A percentile compares a stretch with the other conserved stretches of the same genome.
These are phyloP conservation scores for Candolleomyces efflorescens DNA, from an alignment of 768 basidiomycete species.

Conservation along the genomic window DNA sequence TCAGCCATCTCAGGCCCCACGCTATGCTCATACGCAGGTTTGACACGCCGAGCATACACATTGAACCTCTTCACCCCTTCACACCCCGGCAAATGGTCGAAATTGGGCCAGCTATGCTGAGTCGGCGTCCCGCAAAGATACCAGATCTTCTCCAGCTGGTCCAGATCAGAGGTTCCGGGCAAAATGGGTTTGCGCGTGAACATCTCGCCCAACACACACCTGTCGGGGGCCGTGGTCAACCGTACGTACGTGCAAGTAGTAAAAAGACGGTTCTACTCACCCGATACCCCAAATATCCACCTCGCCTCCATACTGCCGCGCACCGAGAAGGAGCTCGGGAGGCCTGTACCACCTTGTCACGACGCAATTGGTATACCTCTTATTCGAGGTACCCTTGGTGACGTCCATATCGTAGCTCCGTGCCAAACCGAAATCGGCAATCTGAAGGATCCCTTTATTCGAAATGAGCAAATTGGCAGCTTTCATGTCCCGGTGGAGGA, in stretches of 20 bases:
- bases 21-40: conserved; percentile 53
- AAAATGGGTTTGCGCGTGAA: conserved; percentile 83
- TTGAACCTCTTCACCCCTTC: conserved; percentile 70
- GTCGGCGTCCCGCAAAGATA: conserved; percentile 85
- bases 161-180: conserved; percentile 83
- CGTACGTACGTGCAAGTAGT: no score
- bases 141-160: conserved; percentile 90
- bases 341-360: conserved; percentile 95
- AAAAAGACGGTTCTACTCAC: no score
- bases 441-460: conserved; percentile 74
- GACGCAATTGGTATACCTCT: conserved; percentile 92
- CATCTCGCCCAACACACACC: conserved; percentile 99
- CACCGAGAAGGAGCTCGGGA: conserved; percentile 87
- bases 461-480: conserved; percentile 95
- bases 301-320: conserved; percentile 85
- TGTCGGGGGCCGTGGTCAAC: no score
- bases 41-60: conserved; percentile 48
- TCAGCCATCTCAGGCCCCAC: conserved; percentile 74
- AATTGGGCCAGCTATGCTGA: conserved; percentile 77
- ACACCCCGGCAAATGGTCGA: conserved; percentile 70
- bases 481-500: conserved; percentile 98
- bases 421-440: conserved; percentile 97
- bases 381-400: conserved; percentile 33
- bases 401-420: conserved; percentile 65
- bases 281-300: conserved; percentile 99